Conservation (phyloP, 805 yeast genomes). For the Blastobotrys mokoenaii region DNA sequence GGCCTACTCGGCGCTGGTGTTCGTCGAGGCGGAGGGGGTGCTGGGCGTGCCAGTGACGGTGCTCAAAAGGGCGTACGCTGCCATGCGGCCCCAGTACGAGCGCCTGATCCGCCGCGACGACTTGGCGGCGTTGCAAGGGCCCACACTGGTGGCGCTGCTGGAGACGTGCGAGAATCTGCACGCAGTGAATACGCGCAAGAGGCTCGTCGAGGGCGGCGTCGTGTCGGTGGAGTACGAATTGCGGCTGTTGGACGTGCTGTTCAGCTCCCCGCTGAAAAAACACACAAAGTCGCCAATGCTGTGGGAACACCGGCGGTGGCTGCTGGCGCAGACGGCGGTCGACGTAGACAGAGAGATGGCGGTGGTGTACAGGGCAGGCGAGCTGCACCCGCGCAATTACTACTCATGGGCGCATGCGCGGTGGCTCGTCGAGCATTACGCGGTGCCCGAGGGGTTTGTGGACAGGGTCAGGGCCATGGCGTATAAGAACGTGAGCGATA, state of each 20-base stretch:
- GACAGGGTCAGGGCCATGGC: constrained; percentile 8
- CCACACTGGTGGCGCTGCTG: constrained; percentile 20
- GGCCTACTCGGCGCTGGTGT: constrained; percentile 4
- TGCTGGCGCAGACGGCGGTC: constrained; percentile 10
- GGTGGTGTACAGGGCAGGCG: constrained; percentile 30
- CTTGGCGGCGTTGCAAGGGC: background rate
- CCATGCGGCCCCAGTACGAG: constrained; percentile 6
- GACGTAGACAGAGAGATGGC: constrained; percentile 17
- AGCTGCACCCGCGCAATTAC: constrained; percentile 38
- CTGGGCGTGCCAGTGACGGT: constrained; percentile 19
- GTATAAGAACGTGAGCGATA: constrained; percentile 22
- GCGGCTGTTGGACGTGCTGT: constrained; percentile 20
- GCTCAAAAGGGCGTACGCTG: constrained; percentile 14
- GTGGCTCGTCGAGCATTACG: constrained; percentile 17
- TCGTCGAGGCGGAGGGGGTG: constrained; percentile 15
- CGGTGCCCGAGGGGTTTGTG: constrained; percentile 13
- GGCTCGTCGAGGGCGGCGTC: background rate
- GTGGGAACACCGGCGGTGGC: constrained; percentile 32
- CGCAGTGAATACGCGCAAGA: constrained; percentile 23
- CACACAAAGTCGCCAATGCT: constrained; percentile 33
- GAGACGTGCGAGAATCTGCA: constrained; percentile 26
- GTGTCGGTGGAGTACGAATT: constrained; percentile 16
- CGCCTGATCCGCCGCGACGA: background rate
- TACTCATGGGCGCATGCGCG: constrained; percentile 40
- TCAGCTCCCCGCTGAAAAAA: constrained; percentile 27